Evolutionary conservation across 2,329 filamentous ascomycete species (phyloP), one percentile per base, ranked within the genome.

Genomic region (Dothistroma pini): DNA sequence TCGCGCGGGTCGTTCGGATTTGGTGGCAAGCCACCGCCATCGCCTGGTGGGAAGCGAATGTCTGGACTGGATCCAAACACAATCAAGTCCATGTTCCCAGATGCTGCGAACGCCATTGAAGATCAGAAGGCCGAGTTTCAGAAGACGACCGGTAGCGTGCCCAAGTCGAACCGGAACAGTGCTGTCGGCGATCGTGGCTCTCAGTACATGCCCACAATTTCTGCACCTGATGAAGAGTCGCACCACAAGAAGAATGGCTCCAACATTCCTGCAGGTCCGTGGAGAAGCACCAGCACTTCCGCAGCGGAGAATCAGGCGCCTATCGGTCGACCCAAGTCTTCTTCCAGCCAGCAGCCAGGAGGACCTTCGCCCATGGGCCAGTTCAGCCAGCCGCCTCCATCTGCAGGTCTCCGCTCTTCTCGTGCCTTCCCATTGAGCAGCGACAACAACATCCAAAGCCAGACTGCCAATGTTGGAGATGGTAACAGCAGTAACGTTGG

Each of bases 1-100:
- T 88, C 91, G 66, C 87, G 93, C 68, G 95, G 92, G 78, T 96
- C 93, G 1, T 83, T 96, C 70, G 86, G 86, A 32, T 75, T 80
- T 58, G 78, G 78, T 32, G 66, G 60, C 54, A 91, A 93, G 67
- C 89, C 89, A 64, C 89, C 90, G 44, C 86, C 89, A 59, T 90
- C 89, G 54, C 86, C 91, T 12, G 84, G 88, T 56, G 86, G 87
- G 56, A 97, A 97, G 80, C 88, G 95, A 69, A 95, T 96, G 75
- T 97, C 95, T 51, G 92, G 89, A n/a, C 86, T 99, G 59, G 93
- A 97, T 74, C 84, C 91, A 5, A 91, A 89, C 34, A 96, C 91
- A 25, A 97, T 99, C 77, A 96, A 96, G 77, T 92, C 91, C 71
- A 97, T 99, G 95, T 99, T 99, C 76, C 95, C 95, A 7, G 95